Conservation (phyloP, 139 green algal species). For the Chlorella sp. region DNA sequence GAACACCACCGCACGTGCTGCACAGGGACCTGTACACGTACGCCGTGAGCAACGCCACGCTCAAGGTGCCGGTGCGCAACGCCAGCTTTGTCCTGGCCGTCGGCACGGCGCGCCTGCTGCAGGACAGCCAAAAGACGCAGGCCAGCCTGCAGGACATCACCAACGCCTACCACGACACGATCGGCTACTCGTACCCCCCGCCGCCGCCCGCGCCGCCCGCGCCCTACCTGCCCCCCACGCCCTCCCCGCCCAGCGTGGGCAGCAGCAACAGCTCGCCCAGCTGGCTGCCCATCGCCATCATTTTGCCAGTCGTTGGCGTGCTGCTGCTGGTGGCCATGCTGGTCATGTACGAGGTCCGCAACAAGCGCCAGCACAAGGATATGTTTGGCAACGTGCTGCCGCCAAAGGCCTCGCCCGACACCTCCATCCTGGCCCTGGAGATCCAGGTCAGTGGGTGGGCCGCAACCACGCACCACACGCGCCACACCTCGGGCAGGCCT, state of each 20-base stretch:
- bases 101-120: slow-evolving; percentile 5
- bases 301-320: slow-evolving; percentile 23
- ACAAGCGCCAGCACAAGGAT: slow-evolving; percentile 33
- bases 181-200: slow-evolving; percentile 5
- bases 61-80: not conserved
- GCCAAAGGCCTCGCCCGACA: slow-evolving; percentile 16
- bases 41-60: slow-evolving; percentile 6
- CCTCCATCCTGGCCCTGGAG: slow-evolving; percentile 19
- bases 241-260: not conserved
- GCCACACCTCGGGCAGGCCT: too few species aligned
- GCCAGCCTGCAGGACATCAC: slow-evolving; percentile 1
- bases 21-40: slow-evolving; percentile 18
- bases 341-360: slow-evolving; percentile 19
- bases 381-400: slow-evolving; percentile 28
- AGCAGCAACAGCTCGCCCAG: slow-evolving; percentile 8
- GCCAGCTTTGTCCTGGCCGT: not conserved
- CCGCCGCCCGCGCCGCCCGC: not conserved
- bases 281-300: slow-evolving; percentile 29
- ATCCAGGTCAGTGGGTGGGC: slow-evolving; percentile 20
- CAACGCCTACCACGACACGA: slow-evolving; percentile 12
- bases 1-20: too few species aligned
- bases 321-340: slow-evolving; percentile 24
- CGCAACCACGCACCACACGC: too few species aligned
- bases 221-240: too few species aligned
- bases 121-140: slow-evolving; percentile 5